A percentile compares a stretch with the other conserved stretches of the same genome.
Evolutionary conservation across 2,329 filamentous ascomycete species (phyloP).

Genomic region (Paraphoma chrysanthemicola): DNA sequence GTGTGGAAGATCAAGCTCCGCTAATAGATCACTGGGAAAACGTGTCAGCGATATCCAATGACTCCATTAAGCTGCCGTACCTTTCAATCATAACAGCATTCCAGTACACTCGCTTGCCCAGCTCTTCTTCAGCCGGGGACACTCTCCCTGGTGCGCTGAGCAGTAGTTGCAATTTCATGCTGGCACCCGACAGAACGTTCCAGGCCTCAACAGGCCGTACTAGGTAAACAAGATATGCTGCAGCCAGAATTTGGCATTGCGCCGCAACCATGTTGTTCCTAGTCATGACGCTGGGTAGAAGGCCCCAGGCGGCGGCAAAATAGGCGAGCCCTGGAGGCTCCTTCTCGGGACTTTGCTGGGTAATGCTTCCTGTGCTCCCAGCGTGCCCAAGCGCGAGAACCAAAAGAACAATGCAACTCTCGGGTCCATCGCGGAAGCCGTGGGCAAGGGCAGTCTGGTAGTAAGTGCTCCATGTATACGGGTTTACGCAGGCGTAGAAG

Average conservation of each 20-base stretch:
- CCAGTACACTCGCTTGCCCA: conserved; percentile 83
- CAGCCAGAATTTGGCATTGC: conserved; percentile 80
- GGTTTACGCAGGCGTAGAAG: conserved; percentile 87
- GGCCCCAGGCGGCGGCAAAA: conserved; percentile 80
- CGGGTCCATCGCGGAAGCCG: conserved; percentile 78
- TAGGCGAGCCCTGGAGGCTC: conserved; percentile 79
- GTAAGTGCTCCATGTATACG: conserved; percentile 78
- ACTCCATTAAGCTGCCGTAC: conserved; percentile 12
- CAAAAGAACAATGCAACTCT: conserved; percentile 82
- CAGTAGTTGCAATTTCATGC: conserved; percentile 80
- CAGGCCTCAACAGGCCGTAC: conserved; percentile 84
- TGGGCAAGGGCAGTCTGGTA: conserved; percentile 78
- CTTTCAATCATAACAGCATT: conserved; percentile 81
- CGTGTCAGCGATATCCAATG: conserved; percentile 1
- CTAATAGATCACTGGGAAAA: conserved; percentile 67
- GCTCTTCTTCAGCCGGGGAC: conserved; percentile 72
- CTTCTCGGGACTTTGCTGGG: conserved; percentile 70
- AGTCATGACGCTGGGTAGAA: conserved; percentile 80
- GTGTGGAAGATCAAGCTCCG: conserved; percentile 81
- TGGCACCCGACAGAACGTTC: conserved; percentile 79
- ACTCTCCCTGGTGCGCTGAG: conserved; percentile 76
- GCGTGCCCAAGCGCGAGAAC: conserved; percentile 81
- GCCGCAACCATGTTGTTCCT: conserved; percentile 78
- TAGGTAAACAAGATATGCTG: conserved; percentile 83
- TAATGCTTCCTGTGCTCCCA: conserved; percentile 77